Evolutionary conservation across 352 stramenopile genomes (phyloP).

Genomic region (Phytophthora vignae): DNA sequence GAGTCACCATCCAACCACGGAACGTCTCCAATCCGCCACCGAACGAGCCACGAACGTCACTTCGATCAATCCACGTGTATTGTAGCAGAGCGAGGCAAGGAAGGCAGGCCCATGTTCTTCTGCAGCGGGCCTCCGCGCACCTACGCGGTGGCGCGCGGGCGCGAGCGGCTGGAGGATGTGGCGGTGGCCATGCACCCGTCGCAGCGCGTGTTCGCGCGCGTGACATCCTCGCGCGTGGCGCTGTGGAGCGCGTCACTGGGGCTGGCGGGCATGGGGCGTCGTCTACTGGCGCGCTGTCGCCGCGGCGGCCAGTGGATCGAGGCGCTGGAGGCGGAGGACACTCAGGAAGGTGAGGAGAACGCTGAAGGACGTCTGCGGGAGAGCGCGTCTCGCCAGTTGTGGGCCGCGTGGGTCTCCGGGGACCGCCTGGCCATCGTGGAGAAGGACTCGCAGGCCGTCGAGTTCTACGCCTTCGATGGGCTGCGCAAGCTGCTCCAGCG

Average conservation of each 20-base stretch:
- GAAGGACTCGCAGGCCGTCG: slow-evolving; percentile 58
- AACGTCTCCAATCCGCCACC: not conserved
- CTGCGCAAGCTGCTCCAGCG: slow-evolving; percentile 37
- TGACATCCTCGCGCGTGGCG: slow-evolving; percentile 49
- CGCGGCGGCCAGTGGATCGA: slow-evolving; percentile 42
- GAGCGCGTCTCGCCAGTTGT: slow-evolving; percentile 46
- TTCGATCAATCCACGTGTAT: slow-evolving; percentile 18
- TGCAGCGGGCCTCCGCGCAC: slow-evolving; percentile 71
- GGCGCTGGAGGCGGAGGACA: slow-evolving; percentile 6
- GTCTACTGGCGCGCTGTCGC: slow-evolving; percentile 46
- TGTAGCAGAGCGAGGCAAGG: not conserved
- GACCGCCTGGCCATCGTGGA: slow-evolving; percentile 75
- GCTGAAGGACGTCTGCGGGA: slow-evolving; percentile 15
- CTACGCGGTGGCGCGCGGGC: slow-evolving; percentile 43
- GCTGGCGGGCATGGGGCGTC: slow-evolving; percentile 35
- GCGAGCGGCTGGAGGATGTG: slow-evolving; percentile 52
- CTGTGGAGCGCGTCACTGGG: slow-evolving; percentile 57
- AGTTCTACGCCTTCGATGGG: slow-evolving; percentile 80
- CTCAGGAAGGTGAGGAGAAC: not conserved
- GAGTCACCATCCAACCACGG: too few relatives aligned
- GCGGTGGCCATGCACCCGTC: slow-evolving; percentile 63
- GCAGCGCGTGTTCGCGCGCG: slow-evolving; percentile 61
- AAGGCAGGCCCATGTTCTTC: slow-evolving; percentile 61
- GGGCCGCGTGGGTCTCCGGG: slow-evolving; percentile 58
- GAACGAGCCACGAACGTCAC: not conserved